phyloP scores from a whole-genome alignment of 2,329 filamentous ascomycete genomes.

The Botrytis cinerea region DNA sequence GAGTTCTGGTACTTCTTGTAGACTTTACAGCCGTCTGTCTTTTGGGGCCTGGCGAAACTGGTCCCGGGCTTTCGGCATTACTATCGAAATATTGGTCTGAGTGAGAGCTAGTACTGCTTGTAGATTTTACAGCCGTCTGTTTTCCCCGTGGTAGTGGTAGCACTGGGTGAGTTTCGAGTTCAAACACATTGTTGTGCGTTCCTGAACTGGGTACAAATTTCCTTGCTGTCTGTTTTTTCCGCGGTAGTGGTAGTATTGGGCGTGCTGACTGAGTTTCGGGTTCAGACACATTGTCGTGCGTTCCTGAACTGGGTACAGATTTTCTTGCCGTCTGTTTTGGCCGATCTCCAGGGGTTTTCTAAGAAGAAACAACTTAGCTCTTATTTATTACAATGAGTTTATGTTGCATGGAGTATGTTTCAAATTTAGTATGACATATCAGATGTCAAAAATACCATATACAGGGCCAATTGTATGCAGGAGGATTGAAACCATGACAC shows the following conservation, averaged over 20 bases:
- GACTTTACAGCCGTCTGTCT: slow-evolving; percentile 25
- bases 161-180: neutral
- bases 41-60: neutral
- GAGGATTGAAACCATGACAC: neutral
- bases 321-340: slow-evolving; percentile 28
- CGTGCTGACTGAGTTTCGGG: neutral
- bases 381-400: neutral
- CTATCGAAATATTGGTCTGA: neutral
- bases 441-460: neutral
- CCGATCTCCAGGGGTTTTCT: neutral
- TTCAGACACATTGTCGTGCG: slow-evolving; percentile 18
- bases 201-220: slow-evolving; percentile 12
- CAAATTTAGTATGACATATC: neutral
- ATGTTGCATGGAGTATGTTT: neutral
- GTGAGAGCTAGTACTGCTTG: no score
- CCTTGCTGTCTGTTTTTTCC: slow-evolving; percentile 24
- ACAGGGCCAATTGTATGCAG: neutral
- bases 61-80: neutral
- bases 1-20: neutral
- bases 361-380: slow-evolving; percentile 2
- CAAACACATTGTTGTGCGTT: slow-evolving; percentile 16
- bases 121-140: no score
- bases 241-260: slow-evolving; percentile 5
- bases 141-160: slow-evolving; percentile 16
- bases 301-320: neutral